Evolutionary conservation across 208 protist species (phyloP).

Genomic region (Trypanosoma platydactyli): DNA sequence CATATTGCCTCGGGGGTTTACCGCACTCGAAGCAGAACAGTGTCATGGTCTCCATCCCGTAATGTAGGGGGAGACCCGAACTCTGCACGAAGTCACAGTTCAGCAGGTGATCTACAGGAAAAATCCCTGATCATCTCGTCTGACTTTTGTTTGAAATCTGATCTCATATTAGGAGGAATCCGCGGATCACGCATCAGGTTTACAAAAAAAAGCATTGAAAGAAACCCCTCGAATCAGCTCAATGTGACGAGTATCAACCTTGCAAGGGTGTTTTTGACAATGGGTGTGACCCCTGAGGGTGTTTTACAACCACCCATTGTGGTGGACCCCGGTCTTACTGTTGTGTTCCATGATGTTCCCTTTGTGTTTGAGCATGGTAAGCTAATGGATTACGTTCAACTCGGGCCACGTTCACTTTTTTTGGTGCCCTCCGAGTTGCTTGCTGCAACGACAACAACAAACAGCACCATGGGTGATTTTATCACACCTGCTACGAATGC

Average conservation of each 20-base stretch:
- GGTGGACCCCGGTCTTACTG: conserved; percentile 44
- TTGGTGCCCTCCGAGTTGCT: conserved; percentile 9
- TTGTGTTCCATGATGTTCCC: conserved; percentile 35
- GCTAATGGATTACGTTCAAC: conserved; percentile 27
- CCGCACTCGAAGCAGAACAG: conserved; percentile 6
- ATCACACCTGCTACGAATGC: not conserved
- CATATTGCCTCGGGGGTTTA: conserved; percentile 25
- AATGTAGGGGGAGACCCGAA: not conserved
- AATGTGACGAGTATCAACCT: conserved; percentile 40
- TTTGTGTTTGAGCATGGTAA: conserved; percentile 28
- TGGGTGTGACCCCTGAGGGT: conserved; percentile 24
- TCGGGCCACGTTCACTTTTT: conserved; percentile 41
- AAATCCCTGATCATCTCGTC: conserved; percentile 6
- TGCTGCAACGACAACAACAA: not conserved
- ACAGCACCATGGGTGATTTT: not conserved
- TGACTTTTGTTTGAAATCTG: conserved; percentile 28
- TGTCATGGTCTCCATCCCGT: not conserved
- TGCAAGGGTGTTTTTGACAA: conserved; percentile 37
- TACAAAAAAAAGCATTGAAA: conserved; percentile 22
- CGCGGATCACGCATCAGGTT: conserved; percentile 33
- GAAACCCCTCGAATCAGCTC: conserved; percentile 28
- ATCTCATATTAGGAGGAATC: conserved; percentile 38
- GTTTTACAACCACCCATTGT: conserved; percentile 29
- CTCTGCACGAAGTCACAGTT: conserved; percentile 11
- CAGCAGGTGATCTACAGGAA: conserved; percentile 9